A percentile compares a stretch with the other conserved stretches of the same genome.
Conservation (phyloP, 352 stramenopile species). For the Phytophthora cactorum region DNA sequence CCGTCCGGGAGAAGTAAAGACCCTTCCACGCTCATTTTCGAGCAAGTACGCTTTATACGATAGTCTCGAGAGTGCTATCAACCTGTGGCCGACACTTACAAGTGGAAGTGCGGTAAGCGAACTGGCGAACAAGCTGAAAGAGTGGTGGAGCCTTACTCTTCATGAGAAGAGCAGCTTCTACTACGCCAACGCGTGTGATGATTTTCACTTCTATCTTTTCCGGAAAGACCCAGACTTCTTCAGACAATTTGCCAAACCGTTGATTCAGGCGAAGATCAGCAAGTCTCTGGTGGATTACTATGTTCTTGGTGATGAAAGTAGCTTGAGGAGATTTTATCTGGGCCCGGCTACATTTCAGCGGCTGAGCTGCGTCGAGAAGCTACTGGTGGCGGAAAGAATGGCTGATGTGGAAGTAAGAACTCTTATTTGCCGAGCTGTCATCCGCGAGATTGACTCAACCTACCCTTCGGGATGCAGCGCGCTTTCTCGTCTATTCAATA, state of each 20-base stretch:
- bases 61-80: conserved; percentile 36
- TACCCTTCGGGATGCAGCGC: conserved; percentile 16
- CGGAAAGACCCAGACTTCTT: conserved; percentile 62
- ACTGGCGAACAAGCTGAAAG: conserved; percentile 38
- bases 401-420: conserved; percentile 15
- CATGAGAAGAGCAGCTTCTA: conserved; percentile 45
- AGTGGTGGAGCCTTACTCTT: conserved; percentile 31
- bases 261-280: conserved; percentile 48
- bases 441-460: conserved; percentile 32
- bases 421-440: conserved; percentile 40
- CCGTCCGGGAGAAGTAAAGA: conserved; percentile 24
- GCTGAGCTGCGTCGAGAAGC: conserved; percentile 48
- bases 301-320: conserved; percentile 43
- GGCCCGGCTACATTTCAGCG: conserved; percentile 33
- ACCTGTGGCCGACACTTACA: conserved; percentile 40
- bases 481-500: conserved; percentile 40
- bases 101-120: conserved; percentile 24
- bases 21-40: conserved; percentile 32
- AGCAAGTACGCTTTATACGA: conserved; percentile 56
- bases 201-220: conserved; percentile 67
- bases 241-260: conserved; percentile 35
- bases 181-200: conserved; percentile 50
- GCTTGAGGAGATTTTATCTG: conserved; percentile 35
- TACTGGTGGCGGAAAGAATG: conserved; percentile 46
- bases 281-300: conserved; percentile 68